Conservation (phyloP, 2,329 filamentous ascomycete species). For the Lachnellula suecica region DNA sequence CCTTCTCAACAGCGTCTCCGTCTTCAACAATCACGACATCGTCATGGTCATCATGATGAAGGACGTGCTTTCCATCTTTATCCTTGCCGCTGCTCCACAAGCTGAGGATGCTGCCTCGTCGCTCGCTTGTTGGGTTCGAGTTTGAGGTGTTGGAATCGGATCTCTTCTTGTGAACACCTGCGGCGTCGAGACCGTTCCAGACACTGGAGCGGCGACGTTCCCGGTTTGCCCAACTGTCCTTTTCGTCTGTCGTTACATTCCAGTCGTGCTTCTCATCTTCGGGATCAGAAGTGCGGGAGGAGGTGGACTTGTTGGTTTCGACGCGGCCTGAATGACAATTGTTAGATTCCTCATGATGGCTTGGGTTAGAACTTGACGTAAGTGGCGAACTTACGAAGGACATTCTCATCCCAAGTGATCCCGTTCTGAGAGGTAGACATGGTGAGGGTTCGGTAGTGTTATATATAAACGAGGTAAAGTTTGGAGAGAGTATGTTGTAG, state of each 20-base stretch:
- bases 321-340: neutral
- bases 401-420: neutral
- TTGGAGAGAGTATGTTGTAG: too few relatives aligned
- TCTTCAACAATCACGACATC: neutral
- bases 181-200: slow-evolving; percentile 6
- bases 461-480: too few relatives aligned
- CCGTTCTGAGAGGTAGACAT: neutral
- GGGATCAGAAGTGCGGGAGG: neutral
- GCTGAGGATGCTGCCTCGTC: neutral
- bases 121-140: neutral
- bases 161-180: neutral
- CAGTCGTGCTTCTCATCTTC: slow-evolving; percentile 16
- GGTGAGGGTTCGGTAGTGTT: too few relatives aligned
- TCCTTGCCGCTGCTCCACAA: neutral
- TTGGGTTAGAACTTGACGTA: neutral
- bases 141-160: neutral
- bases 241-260: slow-evolving; percentile 14
- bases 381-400: neutral
- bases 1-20: neutral
- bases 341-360: neutral
- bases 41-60: neutral
- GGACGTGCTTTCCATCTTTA: neutral
- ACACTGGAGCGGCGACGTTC: slow-evolving; percentile 18
- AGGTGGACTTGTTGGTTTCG: neutral
- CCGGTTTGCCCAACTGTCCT: slow-evolving; percentile 20